These are phyloP conservation scores for Colletotrichum lentis DNA, from an alignment of 2,329 filamentous ascomycete species.

Conservation along the genomic window DNA sequence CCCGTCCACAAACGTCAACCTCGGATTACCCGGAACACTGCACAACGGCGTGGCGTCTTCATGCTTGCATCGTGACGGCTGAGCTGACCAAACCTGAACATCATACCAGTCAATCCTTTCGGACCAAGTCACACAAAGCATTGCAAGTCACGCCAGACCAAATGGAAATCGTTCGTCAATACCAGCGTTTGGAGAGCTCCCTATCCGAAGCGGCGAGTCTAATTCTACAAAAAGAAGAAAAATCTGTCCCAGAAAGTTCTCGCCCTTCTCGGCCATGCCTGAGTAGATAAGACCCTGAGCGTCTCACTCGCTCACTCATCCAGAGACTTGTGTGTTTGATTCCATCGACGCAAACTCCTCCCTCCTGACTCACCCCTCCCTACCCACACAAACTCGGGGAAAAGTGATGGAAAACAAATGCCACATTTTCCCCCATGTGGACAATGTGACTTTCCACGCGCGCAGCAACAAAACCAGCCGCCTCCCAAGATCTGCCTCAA, in stretches of 20 bases:
- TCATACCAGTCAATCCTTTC: neutral
- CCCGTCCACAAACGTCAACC: neutral
- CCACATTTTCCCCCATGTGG: slow-evolving; percentile 1
- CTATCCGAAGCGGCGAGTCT: slow-evolving; percentile 15
- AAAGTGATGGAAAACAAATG: neutral
- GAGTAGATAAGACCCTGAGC: neutral
- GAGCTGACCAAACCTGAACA: neutral
- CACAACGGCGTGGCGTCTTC: neutral
- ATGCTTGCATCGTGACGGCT: neutral
- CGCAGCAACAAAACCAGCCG: slow-evolving; percentile 13
- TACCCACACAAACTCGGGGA: neutral
- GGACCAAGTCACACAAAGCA: neutral
- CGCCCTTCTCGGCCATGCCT: neutral
- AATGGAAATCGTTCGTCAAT: slow-evolving; percentile 7
- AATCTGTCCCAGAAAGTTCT: neutral
- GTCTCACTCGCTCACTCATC: slow-evolving; percentile 2
- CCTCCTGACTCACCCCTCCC: neutral
- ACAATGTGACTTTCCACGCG: slow-evolving; percentile 29
- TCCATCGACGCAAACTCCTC: slow-evolving; percentile 4
- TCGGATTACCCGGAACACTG: neutral
- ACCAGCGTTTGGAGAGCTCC: slow-evolving; percentile 14
- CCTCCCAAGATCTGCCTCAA: slow-evolving; percentile 12
- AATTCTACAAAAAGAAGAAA: slow-evolving; percentile 8
- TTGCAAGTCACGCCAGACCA: neutral
- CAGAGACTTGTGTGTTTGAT: neutral